Evolutionary conservation across 805 yeast species (phyloP), one percentile per base, ranked within the genome.

Genomic region (Metschnikowia corniflorae): DNA sequence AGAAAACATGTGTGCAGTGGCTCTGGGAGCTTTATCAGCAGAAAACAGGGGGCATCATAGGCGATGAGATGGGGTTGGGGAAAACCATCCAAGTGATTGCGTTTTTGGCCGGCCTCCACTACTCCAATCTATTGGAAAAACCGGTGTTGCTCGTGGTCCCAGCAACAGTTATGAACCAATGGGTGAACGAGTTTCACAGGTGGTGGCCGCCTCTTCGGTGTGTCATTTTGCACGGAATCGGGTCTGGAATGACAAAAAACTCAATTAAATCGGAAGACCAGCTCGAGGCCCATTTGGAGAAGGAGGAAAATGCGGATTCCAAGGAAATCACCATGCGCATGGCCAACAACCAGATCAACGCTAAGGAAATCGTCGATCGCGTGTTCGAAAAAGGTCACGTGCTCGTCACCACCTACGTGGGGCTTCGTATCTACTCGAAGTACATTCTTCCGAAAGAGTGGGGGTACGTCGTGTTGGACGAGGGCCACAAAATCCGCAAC

Each of bases 1-100:
- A 93, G 53, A 86, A 86, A 51, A 93, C 97, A 0, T 87, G 97
- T 44, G 97, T 93, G 1, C 96, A 93, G 52, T 91, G 98, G 98
- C 73, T 93, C 2, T 89, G 94, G 82, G 98, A 93, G 54, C 66
- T 93, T n/a, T 82, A 85, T 51, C 71, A 78, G 15, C 97, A 93
- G 57, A 78, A 77, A 33, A 82, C 89, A 3, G 98, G 98, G 2
- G 98, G 98, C 0, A 93, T 93, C 16, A 73, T 93, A 26, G 97
- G 97, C 17, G 98, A 93, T 60, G 98, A 93, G 58, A 93, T 93
- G 98, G 98, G 98, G 0, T 63, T 93, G 13, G 98, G 98, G 2
- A 93, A 93, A 54, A 93, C 98, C 0, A 83, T 93, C 33, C 97
- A 93, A 55, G 76, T 93, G 7, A 87, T 88, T 29, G 79, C 97